Conservation (phyloP, 306 rosid genomes). For the Ceratonia siliqua region DNA sequence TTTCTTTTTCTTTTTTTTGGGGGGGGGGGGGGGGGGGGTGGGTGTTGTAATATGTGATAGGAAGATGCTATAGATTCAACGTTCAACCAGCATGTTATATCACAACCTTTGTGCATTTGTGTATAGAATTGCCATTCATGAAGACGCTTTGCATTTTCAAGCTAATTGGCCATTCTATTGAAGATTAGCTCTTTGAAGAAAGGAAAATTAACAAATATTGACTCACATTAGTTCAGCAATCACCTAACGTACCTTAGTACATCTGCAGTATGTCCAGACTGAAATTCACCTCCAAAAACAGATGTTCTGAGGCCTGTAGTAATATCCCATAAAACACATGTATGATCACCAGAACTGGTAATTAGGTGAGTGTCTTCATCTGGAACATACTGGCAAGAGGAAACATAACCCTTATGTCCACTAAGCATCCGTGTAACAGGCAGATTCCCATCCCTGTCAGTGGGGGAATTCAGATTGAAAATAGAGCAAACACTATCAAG, state of each 20-base stretch:
- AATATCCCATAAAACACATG: slow-evolving; percentile 95
- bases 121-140: slow-evolving; percentile 5
- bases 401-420: slow-evolving; percentile 96
- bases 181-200: slow-evolving; percentile 9
- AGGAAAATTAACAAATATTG: slow-evolving; percentile 19
- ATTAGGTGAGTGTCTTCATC: slow-evolving; percentile 89
- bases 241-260: slow-evolving; percentile 66
- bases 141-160: slow-evolving; percentile 23
- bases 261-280: slow-evolving; percentile 94
- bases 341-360: slow-evolving; percentile 93
- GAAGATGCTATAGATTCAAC: slow-evolving; percentile 13
- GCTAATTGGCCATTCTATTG: slow-evolving; percentile 1
- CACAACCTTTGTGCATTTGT: background rate
- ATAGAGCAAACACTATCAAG: slow-evolving; percentile 97
- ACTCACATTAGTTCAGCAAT: slow-evolving; percentile 22
- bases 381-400: slow-evolving; percentile 94
- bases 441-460: slow-evolving; percentile 74
- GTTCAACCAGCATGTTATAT: slow-evolving; percentile 6
- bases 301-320: slow-evolving; percentile 93
- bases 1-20: background rate
- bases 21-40: background rate
- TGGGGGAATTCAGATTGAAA: slow-evolving; percentile 85
- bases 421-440: slow-evolving; percentile 73
- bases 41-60: background rate
- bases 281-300: slow-evolving; percentile 98